phyloP scores from a whole-genome alignment of 768 basidiomycete species.

The Serendipita vermifera region DNA sequence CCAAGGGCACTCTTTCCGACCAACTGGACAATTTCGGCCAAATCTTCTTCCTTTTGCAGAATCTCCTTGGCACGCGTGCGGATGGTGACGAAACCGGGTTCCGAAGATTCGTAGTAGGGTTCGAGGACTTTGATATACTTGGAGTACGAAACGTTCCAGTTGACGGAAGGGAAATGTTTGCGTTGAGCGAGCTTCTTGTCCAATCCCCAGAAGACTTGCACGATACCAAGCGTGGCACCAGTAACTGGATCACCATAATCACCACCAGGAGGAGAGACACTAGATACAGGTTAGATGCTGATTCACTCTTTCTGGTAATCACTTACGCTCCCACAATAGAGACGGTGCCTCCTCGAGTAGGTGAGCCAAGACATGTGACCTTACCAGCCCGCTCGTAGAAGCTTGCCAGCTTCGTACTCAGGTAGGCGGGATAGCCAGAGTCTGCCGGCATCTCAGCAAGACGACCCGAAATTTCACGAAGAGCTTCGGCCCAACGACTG shows the following conservation, averaged over 20 bases:
- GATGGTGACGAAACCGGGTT: constrained; percentile 90
- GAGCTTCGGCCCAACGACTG: constrained; percentile 96
- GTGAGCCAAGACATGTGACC: constrained; percentile 83
- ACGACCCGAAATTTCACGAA: constrained; percentile 98
- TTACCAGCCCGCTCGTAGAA: constrained; percentile 99
- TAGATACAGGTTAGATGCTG: constrained; percentile 23
- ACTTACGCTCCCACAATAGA: constrained; percentile 98
- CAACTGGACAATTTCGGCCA: constrained; percentile 98
- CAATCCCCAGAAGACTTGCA: constrained; percentile 99
- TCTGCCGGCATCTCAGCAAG: constrained; percentile 99
- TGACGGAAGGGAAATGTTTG: constrained; percentile 99
- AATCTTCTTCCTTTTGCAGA: constrained; percentile 94
- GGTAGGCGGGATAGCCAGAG: constrained; percentile 97
- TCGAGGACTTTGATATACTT: constrained; percentile 95
- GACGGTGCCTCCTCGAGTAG: constrained; percentile 78
- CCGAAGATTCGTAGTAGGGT: constrained; percentile 77
- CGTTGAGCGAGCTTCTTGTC: constrained; percentile 98
- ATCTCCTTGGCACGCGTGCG: constrained; percentile 92
- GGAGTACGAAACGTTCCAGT: constrained; percentile 99
- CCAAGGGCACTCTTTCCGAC: constrained; percentile 97
- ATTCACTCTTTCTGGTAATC: background rate
- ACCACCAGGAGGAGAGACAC: constrained; percentile 96
- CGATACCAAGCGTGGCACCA: constrained; percentile 92
- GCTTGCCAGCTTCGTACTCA: constrained; percentile 85
- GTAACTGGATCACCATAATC: constrained; percentile 99